phyloP scores from a whole-genome alignment of 2,329 filamentous ascomycete genomes.

The Fusarium domesticum region DNA sequence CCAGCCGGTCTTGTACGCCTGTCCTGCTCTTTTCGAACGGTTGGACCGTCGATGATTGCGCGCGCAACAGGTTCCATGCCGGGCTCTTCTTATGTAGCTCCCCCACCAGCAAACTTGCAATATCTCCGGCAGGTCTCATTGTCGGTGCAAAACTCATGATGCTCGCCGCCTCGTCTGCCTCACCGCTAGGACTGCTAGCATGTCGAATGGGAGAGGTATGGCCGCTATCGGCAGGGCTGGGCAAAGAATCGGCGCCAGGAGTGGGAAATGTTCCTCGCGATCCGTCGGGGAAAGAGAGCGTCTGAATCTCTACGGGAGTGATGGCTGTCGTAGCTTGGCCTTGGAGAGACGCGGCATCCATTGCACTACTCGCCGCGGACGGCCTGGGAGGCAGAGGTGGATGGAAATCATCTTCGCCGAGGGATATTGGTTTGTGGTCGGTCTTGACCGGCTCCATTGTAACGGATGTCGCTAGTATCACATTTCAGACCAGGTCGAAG shows the following conservation, averaged over 20 bases:
- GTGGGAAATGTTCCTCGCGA: conserved; percentile 61
- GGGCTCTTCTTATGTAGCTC: conserved; percentile 63
- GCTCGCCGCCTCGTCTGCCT: conserved; percentile 63
- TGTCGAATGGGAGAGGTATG: conserved; percentile 38
- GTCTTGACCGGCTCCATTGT: conserved; percentile 26
- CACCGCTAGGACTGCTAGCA: conserved; percentile 37
- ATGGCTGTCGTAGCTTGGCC: conserved; percentile 80
- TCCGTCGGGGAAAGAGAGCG: conserved; percentile 68
- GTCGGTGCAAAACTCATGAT: conserved; percentile 65
- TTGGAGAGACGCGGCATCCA: conserved; percentile 43
- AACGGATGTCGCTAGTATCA: conserved; percentile 16
- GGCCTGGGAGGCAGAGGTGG: conserved; percentile 57
- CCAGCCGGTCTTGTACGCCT: conserved; percentile 51
- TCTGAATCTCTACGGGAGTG: conserved; percentile 76
- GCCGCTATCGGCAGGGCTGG: conserved; percentile 41
- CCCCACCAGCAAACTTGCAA: conserved; percentile 77
- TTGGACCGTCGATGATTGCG: conserved; percentile 57
- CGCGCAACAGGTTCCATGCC: conserved; percentile 65
- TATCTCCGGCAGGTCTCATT: conserved; percentile 62
- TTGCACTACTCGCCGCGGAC: conserved; percentile 31
- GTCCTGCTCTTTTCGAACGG: conserved; percentile 56
- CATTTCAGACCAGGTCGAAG: conserved; percentile 27
- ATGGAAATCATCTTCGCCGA: conserved; percentile 43
- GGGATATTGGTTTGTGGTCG: conserved; percentile 28
- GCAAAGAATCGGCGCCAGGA: conserved; percentile 34